phyloP scores from a whole-genome alignment of 805 yeast genomes.

The Suhomyces kilbournensis region DNA sequence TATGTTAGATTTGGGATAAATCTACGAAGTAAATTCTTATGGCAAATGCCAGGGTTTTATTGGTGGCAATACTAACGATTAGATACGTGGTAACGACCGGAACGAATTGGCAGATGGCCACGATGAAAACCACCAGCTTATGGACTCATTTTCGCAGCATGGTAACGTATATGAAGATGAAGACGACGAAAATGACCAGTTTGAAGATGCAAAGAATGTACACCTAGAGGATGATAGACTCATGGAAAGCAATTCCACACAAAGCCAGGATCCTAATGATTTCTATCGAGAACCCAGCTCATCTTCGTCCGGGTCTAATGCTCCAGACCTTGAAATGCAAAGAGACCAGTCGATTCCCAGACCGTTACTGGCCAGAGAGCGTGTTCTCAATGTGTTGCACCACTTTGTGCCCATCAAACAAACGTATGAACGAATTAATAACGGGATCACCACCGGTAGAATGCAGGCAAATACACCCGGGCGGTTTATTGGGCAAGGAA shows the following conservation, averaged over 20 bases:
- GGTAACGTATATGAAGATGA: constrained; percentile 1
- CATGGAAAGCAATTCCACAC: too few species aligned
- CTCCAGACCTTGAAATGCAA: constrained; percentile 34
- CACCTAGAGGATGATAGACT: too few species aligned
- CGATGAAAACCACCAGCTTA: constrained; percentile 5
- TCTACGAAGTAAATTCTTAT: too few species aligned
- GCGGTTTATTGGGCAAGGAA: constrained; percentile 44
- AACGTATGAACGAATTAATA: constrained; percentile 41
- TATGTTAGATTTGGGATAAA: background rate
- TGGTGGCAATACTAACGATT: too few species aligned
- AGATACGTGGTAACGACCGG: background rate
- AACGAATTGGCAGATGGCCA: background rate
- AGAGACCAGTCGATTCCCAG: constrained; percentile 5
- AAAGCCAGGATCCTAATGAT: too few species aligned
- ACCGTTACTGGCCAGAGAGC: constrained; percentile 25
- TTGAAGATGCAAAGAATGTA: background rate
- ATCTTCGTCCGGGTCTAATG: too few species aligned
- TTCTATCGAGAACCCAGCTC: background rate
- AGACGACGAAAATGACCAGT: background rate
- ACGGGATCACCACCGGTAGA: constrained; percentile 41
- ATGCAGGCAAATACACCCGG: constrained; percentile 44
- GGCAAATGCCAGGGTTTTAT: too few species aligned
- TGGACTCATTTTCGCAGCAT: constrained; percentile 5
- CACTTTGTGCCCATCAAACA: constrained; percentile 38
- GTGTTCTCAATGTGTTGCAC: constrained; percentile 30